Percentiles rank a stretch among this genome's conserved stretches.
phyloP scores from a whole-genome alignment of 768 basidiomycete genomes.

The Pluteus cervinus region DNA sequence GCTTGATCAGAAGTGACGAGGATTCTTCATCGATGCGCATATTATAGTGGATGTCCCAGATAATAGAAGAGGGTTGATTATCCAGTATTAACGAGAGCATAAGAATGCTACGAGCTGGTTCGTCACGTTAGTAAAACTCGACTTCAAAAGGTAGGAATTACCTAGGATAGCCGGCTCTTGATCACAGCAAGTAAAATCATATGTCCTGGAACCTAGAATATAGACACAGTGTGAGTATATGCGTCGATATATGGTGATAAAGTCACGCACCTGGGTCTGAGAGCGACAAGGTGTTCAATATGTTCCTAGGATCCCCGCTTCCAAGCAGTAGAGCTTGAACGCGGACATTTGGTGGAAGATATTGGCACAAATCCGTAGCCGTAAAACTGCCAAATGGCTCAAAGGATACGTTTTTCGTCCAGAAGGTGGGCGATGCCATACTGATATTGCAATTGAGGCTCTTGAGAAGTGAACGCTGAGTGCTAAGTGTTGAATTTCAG shows the following conservation, averaged over 20 bases:
- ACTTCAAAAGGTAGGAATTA: slow-evolving; percentile 11
- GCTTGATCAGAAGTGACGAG: slow-evolving; percentile 24
- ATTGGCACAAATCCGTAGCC: slow-evolving; percentile 34
- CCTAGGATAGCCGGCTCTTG: slow-evolving; percentile 41
- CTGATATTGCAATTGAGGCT: too few species aligned
- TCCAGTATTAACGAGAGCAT: slow-evolving; percentile 36
- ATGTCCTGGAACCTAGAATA: neutral
- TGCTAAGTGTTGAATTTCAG: too few species aligned
- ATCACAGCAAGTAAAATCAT: slow-evolving; percentile 42
- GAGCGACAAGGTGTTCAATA: slow-evolving; percentile 36
- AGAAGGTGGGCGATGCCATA: slow-evolving; percentile 33
- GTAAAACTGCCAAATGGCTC: slow-evolving; percentile 48
- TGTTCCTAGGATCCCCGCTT: slow-evolving; percentile 43
- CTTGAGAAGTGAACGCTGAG: too few species aligned
- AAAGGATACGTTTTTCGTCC: slow-evolving; percentile 35
- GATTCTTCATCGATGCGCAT: slow-evolving; percentile 35
- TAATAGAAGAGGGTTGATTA: too few species aligned
- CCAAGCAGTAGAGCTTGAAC: slow-evolving; percentile 37
- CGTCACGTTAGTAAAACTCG: neutral
- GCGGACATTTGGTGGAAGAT: slow-evolving; percentile 32
- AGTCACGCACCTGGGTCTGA: slow-evolving; percentile 11
- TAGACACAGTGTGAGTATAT: neutral
- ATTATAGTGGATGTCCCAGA: slow-evolving; percentile 47
- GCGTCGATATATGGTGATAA: neutral
- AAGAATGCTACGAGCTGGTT: slow-evolving; percentile 42